A percentile compares a stretch with the other conserved stretches of the same genome.
phyloP scores from a whole-genome alignment of 768 basidiomycete species.

The Boletus bicolor region DNA sequence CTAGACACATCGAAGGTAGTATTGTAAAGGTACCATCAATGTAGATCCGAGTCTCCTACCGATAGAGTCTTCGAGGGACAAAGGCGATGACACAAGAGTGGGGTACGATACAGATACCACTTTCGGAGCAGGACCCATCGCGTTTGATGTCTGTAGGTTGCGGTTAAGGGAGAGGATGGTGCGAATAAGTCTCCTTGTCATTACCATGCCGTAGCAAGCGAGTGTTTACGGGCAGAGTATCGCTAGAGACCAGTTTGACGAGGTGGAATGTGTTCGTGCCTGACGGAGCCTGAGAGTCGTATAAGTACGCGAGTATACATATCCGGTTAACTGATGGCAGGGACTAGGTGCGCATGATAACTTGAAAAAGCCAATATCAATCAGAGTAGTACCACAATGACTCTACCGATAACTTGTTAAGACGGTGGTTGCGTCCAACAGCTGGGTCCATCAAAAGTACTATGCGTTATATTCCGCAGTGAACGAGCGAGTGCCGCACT shows the following conservation, averaged over 20 bases:
- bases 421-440: too few relatives aligned
- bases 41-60: constrained; percentile 37
- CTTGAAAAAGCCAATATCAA: too few relatives aligned
- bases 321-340: too few relatives aligned
- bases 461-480: not conserved
- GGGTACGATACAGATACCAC: constrained; percentile 60
- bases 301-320: too few relatives aligned
- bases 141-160: constrained; percentile 14
- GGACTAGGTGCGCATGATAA: too few relatives aligned
- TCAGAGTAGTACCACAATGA: not conserved
- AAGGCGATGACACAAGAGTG: constrained; percentile 51
- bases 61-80: constrained; percentile 56
- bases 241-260: not conserved
- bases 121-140: constrained; percentile 8
- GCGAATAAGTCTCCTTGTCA: constrained; percentile 17
- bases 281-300: not conserved
- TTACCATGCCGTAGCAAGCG: not conserved
- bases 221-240: not conserved
- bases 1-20: constrained; percentile 34
- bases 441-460: too few relatives aligned
- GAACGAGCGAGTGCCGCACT: not conserved
- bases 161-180: constrained; percentile 2
- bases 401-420: too few relatives aligned
- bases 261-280: not conserved
- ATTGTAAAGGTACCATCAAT: not conserved